Percentiles rank a stretch among this genome's conserved stretches.
Conservation (phyloP, 2,329 filamentous ascomycete genomes). For the Aureobasidium sp. region DNA sequence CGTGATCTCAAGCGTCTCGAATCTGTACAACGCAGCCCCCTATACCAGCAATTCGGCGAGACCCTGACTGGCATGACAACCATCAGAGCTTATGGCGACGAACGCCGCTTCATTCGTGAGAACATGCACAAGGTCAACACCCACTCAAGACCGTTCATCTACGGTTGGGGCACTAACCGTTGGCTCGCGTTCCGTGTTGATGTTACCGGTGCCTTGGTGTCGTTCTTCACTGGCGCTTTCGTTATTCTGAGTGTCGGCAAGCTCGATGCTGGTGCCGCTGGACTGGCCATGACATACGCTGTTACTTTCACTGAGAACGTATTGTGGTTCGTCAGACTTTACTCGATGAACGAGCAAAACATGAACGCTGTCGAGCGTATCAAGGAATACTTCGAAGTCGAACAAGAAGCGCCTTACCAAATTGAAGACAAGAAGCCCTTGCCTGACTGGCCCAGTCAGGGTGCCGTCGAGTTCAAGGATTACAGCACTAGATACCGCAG, state of each 20-base stretch:
- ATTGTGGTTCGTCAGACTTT: conserved; percentile 89
- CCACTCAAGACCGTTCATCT: conserved; percentile 89
- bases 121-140: conserved; percentile 83
- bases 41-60: conserved; percentile 98
- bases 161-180: conserved; percentile 90
- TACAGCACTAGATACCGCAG: conserved; percentile 85
- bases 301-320: conserved; percentile 97
- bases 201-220: conserved; percentile 78
- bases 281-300: conserved; percentile 89
- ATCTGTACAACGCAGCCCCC: conserved; percentile 83
- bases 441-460: conserved; percentile 74
- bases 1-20: conserved; percentile 91
- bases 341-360: conserved; percentile 93
- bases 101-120: conserved; percentile 85
- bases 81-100: conserved; percentile 91
- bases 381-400: conserved; percentile 93
- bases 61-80: conserved; percentile 91
- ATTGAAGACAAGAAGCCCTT: conserved; percentile 72
- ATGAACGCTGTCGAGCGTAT: conserved; percentile 99
- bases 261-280: conserved; percentile 84
- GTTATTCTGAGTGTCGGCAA: conserved; percentile 74
- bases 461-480: conserved; percentile 75
- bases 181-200: conserved; percentile 94
- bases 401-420: conserved; percentile 77
- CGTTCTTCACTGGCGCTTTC: conserved; percentile 89